Evolutionary conservation across 129 eudicot genomes (phyloP).

Genomic region (Apium graveolens): DNA sequence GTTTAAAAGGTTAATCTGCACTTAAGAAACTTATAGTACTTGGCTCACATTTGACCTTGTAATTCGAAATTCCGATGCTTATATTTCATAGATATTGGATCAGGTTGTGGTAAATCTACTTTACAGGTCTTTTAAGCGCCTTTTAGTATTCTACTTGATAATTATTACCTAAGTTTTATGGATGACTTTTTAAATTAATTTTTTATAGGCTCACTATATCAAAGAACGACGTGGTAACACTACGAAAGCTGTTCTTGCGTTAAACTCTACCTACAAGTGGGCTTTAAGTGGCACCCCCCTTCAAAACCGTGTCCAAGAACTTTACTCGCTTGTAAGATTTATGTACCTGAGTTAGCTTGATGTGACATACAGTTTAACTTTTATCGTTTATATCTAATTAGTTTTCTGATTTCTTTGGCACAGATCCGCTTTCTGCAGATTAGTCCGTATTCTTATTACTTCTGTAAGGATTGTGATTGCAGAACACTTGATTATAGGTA

Average conservation of each 20-base stretch:
- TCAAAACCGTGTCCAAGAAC: slow-evolving; percentile 95
- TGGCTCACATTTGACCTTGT: not conserved
- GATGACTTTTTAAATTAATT: not conserved
- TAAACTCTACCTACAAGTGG: slow-evolving; percentile 84
- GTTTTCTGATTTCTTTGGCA: too few species aligned
- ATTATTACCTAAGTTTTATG: not conserved
- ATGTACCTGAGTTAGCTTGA: not conserved
- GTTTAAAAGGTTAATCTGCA: not conserved
- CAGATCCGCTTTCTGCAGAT: too few species aligned
- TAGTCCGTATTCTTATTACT: too few species aligned
- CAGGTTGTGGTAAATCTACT: not conserved
- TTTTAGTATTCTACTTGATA: not conserved
- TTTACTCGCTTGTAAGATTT: slow-evolving; percentile 75
- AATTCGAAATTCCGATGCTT: not conserved
- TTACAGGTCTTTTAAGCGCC: not conserved
- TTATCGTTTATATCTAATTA: too few species aligned
- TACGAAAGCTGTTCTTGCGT: slow-evolving; percentile 73
- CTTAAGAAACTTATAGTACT: not conserved
- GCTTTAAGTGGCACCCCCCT: slow-evolving; percentile 99
- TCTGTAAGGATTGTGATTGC: too few species aligned
- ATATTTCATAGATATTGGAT: too few species aligned
- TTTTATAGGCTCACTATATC: slow-evolving; percentile 73
- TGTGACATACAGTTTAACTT: too few species aligned
- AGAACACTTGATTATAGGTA: too few species aligned
- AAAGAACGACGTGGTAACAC: slow-evolving; percentile 79